A percentile compares a stretch with the other conserved stretches of the same genome.
Conservation (phyloP, 164 flowering plant species). For the Platanus orientalis region DNA sequence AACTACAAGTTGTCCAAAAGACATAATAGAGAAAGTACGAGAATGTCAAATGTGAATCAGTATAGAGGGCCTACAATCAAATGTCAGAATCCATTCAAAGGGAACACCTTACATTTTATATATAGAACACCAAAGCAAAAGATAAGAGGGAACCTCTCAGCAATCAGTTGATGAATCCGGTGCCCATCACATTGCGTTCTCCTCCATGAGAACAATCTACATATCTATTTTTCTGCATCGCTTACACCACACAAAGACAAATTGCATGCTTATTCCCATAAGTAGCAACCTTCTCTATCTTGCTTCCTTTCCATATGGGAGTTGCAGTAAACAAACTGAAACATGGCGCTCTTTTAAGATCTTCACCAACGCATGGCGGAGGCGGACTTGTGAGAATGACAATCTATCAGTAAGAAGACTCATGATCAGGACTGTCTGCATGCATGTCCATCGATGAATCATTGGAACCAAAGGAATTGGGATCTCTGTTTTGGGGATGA, state of each 20-base stretch:
- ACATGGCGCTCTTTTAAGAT: not conserved
- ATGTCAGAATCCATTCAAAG: constrained; percentile 2
- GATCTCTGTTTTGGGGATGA: constrained; percentile 43
- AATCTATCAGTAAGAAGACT: constrained; percentile 33
- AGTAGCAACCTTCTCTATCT: not conserved
- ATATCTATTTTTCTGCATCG: not conserved
- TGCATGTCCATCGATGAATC: constrained; percentile 63
- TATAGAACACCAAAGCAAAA: not conserved
- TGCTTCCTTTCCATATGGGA: not conserved
- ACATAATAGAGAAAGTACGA: not conserved
- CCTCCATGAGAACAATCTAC: constrained; percentile 3
- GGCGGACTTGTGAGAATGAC: not conserved
- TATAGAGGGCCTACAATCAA: not conserved
- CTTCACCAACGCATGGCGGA: not conserved
- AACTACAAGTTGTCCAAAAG: not conserved
- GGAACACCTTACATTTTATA: not conserved
- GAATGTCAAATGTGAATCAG: not conserved
- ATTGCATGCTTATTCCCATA: not conserved
- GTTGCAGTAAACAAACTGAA: constrained; percentile 4
- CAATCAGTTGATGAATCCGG: not conserved
- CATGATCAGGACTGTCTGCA: constrained; percentile 51
- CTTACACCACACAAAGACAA: not conserved
- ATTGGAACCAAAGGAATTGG: constrained; percentile 39
- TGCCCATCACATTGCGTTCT: not conserved
- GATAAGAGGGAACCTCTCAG: not conserved